Conservation (phyloP, 2,329 filamentous ascomycete species). For the Neofusicoccum parvum region DNA sequence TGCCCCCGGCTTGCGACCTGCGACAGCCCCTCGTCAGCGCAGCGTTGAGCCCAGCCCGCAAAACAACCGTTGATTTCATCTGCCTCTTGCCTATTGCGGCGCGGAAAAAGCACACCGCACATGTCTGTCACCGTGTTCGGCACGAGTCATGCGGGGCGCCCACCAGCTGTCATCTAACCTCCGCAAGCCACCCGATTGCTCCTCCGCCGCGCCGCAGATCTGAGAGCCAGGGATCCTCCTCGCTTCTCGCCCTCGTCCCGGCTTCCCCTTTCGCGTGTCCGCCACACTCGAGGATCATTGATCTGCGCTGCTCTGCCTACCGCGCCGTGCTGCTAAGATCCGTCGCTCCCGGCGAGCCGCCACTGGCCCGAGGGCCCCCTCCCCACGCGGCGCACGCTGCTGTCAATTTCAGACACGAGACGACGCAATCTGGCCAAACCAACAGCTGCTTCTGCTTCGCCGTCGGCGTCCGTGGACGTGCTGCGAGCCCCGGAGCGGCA, state of each 20-base stretch:
- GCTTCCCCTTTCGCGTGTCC: conserved; percentile 14
- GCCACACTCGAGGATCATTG: conserved; percentile 15
- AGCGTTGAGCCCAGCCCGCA: not conserved
- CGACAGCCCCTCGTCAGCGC: not conserved
- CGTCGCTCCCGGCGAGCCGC: not conserved
- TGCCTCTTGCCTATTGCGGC: conserved; percentile 1
- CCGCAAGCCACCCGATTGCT: conserved; percentile 16
- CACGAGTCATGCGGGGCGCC: conserved; percentile 16
- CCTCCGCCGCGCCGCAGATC: conserved; percentile 11
- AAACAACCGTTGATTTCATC: conserved; percentile 9
- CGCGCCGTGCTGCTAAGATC: not conserved
- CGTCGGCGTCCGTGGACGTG: not conserved
- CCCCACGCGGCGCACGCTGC: not conserved
- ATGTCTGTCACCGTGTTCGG: not conserved
- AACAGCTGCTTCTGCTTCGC: not conserved
- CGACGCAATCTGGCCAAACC: not conserved
- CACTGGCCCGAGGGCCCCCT: not conserved
- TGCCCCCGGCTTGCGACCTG: not conserved
- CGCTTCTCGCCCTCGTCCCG: conserved; percentile 3
- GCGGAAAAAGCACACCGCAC: conserved; percentile 8
- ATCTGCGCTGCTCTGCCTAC: conserved; percentile 2
- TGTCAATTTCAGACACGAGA: not conserved
- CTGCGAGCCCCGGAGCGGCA: not conserved
- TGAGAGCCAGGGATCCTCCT: conserved; percentile 3
- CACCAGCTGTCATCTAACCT: conserved; percentile 10